phyloP scores from a whole-genome alignment of 805 yeast genomes.

The Candida chauliodis region DNA sequence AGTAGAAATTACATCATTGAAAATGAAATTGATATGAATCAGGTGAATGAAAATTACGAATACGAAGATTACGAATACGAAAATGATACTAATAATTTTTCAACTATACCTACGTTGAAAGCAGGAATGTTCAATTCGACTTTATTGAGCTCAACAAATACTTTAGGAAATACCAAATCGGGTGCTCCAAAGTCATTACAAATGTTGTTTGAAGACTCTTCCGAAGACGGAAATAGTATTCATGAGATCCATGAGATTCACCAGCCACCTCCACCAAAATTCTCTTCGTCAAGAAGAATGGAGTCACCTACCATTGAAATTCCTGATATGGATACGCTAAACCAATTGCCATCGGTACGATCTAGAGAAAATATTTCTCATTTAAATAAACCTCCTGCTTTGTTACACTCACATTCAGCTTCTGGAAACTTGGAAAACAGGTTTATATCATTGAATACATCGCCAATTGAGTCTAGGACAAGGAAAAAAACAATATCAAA shows the following conservation, averaged over 20 bases:
- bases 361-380: neutral
- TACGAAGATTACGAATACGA: conserved; percentile 11
- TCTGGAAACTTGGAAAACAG: conserved; percentile 36
- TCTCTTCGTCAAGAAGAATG: conserved; percentile 20
- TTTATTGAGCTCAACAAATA: neutral
- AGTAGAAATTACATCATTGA: conserved; percentile 71
- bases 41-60: conserved; percentile 23
- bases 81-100: conserved; percentile 17
- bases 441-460: conserved; percentile 14
- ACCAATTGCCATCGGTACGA: conserved; percentile 16
- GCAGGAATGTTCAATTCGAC: conserved; percentile 3
- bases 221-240: conserved; percentile 11
- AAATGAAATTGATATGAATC: conserved; percentile 52
- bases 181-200: conserved; percentile 73
- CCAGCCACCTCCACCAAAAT: conserved; percentile 7
- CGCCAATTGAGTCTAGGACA: conserved; percentile 23
- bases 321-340: conserved; percentile 56
- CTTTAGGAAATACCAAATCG: conserved; percentile 2
- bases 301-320: conserved; percentile 66
- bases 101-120: conserved; percentile 26
- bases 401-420: conserved; percentile 42
- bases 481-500: conserved; percentile 39
- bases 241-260: conserved; percentile 4
- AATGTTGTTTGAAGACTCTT: conserved; percentile 60
- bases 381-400: conserved; percentile 39